Conservation (phyloP, 1,284 basidiomycete genomes). For the Grifola frondosa region DNA sequence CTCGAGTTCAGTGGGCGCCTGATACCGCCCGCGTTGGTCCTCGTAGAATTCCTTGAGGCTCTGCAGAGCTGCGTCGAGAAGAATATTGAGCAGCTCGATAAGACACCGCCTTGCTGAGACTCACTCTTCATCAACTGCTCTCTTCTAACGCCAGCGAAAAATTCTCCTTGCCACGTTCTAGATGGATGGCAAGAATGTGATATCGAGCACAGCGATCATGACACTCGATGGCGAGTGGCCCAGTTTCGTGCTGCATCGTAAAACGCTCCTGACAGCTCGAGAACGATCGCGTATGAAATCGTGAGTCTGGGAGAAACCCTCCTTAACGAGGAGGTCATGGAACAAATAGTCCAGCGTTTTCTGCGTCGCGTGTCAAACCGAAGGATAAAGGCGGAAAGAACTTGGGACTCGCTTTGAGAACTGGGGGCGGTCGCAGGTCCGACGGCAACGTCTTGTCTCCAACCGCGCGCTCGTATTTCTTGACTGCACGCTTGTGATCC, state of each 20-base stretch:
- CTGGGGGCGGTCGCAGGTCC: constrained; percentile 84
- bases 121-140: constrained; percentile 86
- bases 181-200: constrained; percentile 86
- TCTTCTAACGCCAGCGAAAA: constrained; percentile 81
- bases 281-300: constrained; percentile 93
- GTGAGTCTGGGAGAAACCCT: constrained; percentile 71
- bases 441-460: constrained; percentile 92
- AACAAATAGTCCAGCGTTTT: constrained; percentile 92
- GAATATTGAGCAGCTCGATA: background rate
- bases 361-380: constrained; percentile 38
- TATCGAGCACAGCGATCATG: constrained; percentile 93
- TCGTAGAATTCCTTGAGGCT: constrained; percentile 93
- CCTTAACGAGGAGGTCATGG: constrained; percentile 70
- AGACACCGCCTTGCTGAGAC: constrained; percentile 29
- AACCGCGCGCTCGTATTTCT: constrained; percentile 93
- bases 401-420: constrained; percentile 65
- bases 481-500: constrained; percentile 86
- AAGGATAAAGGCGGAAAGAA: constrained; percentile 1
- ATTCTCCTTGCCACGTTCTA: constrained; percentile 57
- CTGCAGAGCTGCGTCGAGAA: constrained; percentile 65
- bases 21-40: constrained; percentile 68
- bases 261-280: constrained; percentile 89
- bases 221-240: constrained; percentile 80
- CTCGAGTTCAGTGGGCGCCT: constrained; percentile 86
- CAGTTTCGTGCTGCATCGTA: constrained; percentile 87